Percentiles rank a stretch among this genome's conserved stretches.
Conservation (phyloP, 805 yeast genomes). For the Pichia californica region DNA sequence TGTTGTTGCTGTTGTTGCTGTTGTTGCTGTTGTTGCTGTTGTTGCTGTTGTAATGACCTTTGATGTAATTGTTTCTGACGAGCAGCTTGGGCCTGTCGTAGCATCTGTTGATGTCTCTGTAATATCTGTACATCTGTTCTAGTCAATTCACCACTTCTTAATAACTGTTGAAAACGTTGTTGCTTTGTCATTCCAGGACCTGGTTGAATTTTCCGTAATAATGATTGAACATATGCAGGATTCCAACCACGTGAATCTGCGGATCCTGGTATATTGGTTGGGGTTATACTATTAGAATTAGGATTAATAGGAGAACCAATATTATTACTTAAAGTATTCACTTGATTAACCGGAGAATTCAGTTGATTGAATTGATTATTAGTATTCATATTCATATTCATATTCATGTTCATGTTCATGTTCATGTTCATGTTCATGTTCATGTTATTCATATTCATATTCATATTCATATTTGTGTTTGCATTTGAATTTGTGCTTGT, state of each 20-base stretch:
- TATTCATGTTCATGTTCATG: neutral
- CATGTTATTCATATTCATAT: too few species aligned
- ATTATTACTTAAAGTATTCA: neutral
- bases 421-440: too few species aligned
- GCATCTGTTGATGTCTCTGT: slow-evolving; percentile 29
- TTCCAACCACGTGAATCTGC: slow-evolving; percentile 8
- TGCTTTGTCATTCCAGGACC: slow-evolving; percentile 30
- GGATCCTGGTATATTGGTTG: too few species aligned
- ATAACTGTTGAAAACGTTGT: slow-evolving; percentile 28
- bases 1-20: too few species aligned
- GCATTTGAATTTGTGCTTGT: too few species aligned
- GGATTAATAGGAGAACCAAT: neutral
- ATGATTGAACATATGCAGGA: slow-evolving; percentile 23
- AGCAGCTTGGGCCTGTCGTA: slow-evolving; percentile 24
- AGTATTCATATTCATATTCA: neutral
- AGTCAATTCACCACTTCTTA: slow-evolving; percentile 26
- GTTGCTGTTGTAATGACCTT: slow-evolving; percentile 9
- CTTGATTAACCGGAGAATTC: neutral
- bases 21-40: slow-evolving; percentile 4
- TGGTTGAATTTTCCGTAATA: slow-evolving; percentile 27
- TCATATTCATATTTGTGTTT: too few species aligned
- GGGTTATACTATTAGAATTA: neutral
- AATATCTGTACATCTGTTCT: slow-evolving; percentile 26
- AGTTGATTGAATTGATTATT: neutral
- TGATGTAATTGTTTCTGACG: slow-evolving; percentile 15